Percentiles rank a stretch among this genome's conserved stretches.
Conservation (phyloP, 2,329 filamentous ascomycete genomes). For the Lachnellula arida region DNA sequence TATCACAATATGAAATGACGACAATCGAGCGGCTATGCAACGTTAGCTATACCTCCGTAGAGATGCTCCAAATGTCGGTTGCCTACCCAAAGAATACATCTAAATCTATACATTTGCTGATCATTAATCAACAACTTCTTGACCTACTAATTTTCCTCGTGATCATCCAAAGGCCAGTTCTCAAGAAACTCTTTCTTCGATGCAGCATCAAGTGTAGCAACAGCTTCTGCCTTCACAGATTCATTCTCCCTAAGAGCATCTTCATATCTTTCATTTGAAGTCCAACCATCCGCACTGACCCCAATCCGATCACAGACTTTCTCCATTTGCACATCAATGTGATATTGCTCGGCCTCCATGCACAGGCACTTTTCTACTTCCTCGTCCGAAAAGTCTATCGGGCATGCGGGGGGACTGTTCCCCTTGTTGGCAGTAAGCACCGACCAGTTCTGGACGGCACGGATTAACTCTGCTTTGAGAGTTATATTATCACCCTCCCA, state of each 20-base stretch:
- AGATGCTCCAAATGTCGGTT: no score
- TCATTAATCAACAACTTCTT: not conserved
- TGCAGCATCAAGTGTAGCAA: conserved; percentile 2
- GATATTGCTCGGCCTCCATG: conserved; percentile 12
- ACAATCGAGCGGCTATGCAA: no score
- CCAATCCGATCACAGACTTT: conserved; percentile 20
- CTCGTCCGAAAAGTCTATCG: conserved; percentile 5
- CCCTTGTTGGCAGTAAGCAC: conserved; percentile 8
- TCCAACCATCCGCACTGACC: conserved; percentile 29
- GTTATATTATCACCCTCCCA: conserved; percentile 30
- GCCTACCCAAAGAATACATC: no score
- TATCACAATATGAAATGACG: no score
- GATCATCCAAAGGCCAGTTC: conserved; percentile 9
- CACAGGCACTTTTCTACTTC: conserved; percentile 7
- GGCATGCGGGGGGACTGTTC: not conserved
- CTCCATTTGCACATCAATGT: conserved; percentile 22
- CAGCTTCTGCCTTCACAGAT: conserved; percentile 1
- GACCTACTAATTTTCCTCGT: conserved; percentile 1
- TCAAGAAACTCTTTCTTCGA: conserved; percentile 6
- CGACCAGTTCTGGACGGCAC: conserved; percentile 23
- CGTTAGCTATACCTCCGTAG: no score
- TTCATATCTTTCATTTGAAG: conserved; percentile 23
- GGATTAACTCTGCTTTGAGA: conserved; percentile 28
- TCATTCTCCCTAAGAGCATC: conserved; percentile 10
- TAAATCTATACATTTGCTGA: no score